A percentile compares a stretch with the other conserved stretches of the same genome.
phyloP scores from a whole-genome alignment of 805 yeast species.

The Yarrowia keelungensis region DNA sequence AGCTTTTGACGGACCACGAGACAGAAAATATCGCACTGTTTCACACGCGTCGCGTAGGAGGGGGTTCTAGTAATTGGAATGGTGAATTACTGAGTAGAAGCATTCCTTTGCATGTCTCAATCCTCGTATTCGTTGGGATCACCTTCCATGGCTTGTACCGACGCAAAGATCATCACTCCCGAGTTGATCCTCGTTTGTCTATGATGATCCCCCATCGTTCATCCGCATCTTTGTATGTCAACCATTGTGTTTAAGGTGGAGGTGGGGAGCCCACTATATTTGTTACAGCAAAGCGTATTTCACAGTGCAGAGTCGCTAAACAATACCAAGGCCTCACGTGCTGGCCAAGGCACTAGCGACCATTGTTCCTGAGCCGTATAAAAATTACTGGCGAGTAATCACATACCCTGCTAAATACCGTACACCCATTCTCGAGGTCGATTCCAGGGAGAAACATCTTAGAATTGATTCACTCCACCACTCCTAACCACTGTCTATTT shows the following conservation, averaged over 20 bases:
- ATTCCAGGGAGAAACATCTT: no score
- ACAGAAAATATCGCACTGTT: not conserved
- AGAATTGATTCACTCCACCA: not conserved
- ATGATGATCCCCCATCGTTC: not conserved
- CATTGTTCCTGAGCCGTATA: no score
- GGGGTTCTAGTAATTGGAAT: no score
- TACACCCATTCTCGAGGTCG: no score
- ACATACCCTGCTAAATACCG: no score
- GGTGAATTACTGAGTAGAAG: no score
- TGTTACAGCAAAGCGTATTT: not conserved
- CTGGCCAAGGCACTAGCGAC: not conserved
- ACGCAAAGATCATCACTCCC: not conserved
- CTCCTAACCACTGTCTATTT: not conserved
- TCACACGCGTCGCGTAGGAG: not conserved
- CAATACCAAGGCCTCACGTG: not conserved
- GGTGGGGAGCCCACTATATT: conserved; percentile 1
- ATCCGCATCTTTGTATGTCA: conserved; percentile 1
- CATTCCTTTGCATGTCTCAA: no score
- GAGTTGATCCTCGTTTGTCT: not conserved
- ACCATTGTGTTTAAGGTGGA: conserved; percentile 1
- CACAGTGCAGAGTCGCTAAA: no score
- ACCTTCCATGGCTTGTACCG: no score
- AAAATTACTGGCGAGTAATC: no score
- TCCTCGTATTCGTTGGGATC: no score
- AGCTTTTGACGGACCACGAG: not conserved